Conservation (phyloP, 306 rosid genomes). For the Hippophae tibetana region DNA sequence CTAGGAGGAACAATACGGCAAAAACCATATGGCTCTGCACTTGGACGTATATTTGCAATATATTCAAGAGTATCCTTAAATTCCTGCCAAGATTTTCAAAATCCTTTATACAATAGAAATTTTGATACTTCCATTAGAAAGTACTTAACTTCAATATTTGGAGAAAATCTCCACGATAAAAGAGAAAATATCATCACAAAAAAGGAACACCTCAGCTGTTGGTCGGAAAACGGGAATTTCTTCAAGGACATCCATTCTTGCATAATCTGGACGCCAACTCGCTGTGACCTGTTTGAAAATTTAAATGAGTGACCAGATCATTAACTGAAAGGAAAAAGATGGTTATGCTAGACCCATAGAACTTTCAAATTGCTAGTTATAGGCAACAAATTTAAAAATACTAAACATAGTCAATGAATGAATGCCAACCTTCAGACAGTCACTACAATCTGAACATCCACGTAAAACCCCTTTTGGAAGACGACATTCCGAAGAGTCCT, state of each 20-base stretch:
- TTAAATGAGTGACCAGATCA: constrained; percentile 16
- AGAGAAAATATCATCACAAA: neutral
- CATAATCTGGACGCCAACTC: constrained; percentile 69
- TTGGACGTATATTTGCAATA: constrained; percentile 53
- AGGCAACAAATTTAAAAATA: neutral
- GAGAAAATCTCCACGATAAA: constrained; percentile 1
- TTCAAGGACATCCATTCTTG: constrained; percentile 43
- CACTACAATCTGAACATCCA: constrained; percentile 57
- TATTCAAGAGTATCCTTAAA: constrained; percentile 54
- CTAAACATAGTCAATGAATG: neutral
- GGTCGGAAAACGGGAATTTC: constrained; percentile 69
- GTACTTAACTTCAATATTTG: neutral
- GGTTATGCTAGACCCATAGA: constrained; percentile 2
- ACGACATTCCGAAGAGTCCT: constrained; percentile 35
- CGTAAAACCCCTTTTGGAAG: constrained; percentile 50
- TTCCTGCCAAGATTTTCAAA: constrained; percentile 47
- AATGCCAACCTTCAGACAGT: constrained; percentile 49
- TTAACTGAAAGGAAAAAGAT: constrained; percentile 3
- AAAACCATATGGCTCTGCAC: constrained; percentile 60
- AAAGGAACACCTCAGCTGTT: constrained; percentile 58
- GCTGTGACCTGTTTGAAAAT: constrained; percentile 59
- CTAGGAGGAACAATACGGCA: constrained; percentile 82
- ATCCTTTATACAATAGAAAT: constrained; percentile 14
- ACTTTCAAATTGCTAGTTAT: constrained; percentile 1
- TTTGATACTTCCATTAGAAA: constrained; percentile 17